Conservation (phyloP, 345 rosid genomes). For the Lumnitzera racemosa region DNA sequence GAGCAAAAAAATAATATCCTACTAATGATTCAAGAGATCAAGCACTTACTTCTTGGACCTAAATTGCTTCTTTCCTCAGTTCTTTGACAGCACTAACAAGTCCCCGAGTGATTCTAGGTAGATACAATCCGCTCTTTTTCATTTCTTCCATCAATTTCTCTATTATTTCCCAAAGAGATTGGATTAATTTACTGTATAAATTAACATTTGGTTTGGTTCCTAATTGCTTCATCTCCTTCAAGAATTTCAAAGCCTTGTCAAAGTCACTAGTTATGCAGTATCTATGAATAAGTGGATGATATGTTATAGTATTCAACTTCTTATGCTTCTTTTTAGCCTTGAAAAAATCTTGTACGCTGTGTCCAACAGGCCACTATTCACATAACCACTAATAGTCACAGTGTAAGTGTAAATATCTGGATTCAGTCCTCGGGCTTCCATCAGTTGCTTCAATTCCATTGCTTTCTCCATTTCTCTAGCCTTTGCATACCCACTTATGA, state of each 20-base stretch:
- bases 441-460: slow-evolving; percentile 44
- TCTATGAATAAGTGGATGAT: slow-evolving; percentile 72
- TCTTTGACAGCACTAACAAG: slow-evolving; percentile 74
- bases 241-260: slow-evolving; percentile 53
- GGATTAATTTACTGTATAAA: slow-evolving; percentile 72
- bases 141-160: slow-evolving; percentile 52
- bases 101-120: slow-evolving; percentile 60
- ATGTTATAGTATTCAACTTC: slow-evolving; percentile 57
- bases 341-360: slow-evolving; percentile 46
- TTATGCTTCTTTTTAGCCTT: slow-evolving; percentile 68
- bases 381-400: slow-evolving; percentile 68
- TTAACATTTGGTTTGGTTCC: slow-evolving; percentile 59
- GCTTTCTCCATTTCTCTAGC: slow-evolving; percentile 51
- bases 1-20: too few relatives aligned
- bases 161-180: too few relatives aligned
- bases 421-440: slow-evolving; percentile 70
- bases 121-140: slow-evolving; percentile 60
- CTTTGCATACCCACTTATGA: slow-evolving; percentile 52
- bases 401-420: slow-evolving; percentile 79
- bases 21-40: too few relatives aligned
- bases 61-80: slow-evolving; percentile 44
- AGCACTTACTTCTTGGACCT: slow-evolving; percentile 13
- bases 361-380: slow-evolving; percentile 62
- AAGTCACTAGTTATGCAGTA: slow-evolving; percentile 72
- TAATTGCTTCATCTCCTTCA: slow-evolving; percentile 59